Evolutionary conservation across 352 stramenopile species (phyloP), one percentile per base, ranked within the genome.

Genomic region (Globisporangium spiculum): DNA sequence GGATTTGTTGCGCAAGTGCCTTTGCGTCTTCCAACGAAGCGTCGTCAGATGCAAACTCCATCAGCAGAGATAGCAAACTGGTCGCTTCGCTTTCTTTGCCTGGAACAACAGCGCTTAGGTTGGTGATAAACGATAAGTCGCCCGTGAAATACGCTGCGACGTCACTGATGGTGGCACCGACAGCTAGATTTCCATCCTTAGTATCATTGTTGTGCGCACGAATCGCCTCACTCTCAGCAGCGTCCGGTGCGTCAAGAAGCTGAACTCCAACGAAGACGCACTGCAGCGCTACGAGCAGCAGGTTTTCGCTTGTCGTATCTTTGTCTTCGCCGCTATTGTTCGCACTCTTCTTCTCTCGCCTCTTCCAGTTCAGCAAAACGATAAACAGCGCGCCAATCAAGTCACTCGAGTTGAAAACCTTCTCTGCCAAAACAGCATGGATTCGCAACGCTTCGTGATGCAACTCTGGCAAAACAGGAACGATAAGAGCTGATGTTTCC

Each of bases 221-320:
- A 26, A 20, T 9, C n/a, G n/a, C 34, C 24, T 70, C 41, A 32
- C 24, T 52, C 7, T 44, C 59, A 7, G 27, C 59, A 55, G 36
- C 44, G 14, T 69, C 63, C 24, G 32, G 4, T 30, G 68, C 26
- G 24, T 60, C 59, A 7, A 75, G 68, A 7, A 76, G 38, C 12
- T 81, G 66, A 4, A 82, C 68, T 22, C 74, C 81, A 26, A 92
- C 70, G 30, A 82, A 89, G 7, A 92, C 52, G 38, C 70, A 83
- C 16, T 88, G 72, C 16, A 92, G 63, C 20, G 73, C 80, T 36
- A 72, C 74, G n/a, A 92, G 71, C 26, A 92, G 38, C 22, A 92
- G 46, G 30, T 77, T 90, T n/a, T 90, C 84, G 36, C 70, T 88
- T 20, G 74, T 68, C 8, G 32, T 67, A 5, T 50, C 63, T 4